Conservation (phyloP, 2,329 filamentous ascomycete species). For the Cladorrhinum sp. region DNA sequence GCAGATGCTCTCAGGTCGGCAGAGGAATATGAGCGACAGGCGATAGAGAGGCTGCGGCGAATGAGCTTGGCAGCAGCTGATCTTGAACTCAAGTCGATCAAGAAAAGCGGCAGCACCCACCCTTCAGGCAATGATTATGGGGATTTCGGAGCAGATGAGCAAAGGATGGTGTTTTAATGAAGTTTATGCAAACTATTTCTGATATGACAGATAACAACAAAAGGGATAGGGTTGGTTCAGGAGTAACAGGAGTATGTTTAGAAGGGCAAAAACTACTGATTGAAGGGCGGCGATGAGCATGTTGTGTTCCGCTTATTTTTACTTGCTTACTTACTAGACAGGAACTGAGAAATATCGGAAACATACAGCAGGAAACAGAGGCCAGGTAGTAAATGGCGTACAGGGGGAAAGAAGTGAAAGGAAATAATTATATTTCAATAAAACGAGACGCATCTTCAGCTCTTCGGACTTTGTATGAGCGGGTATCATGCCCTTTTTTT, state of each 20-base stretch:
- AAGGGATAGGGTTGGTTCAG: slow-evolving; percentile 4
- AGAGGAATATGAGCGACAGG: slow-evolving; percentile 68
- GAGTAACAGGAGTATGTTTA: neutral
- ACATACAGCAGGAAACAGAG: neutral
- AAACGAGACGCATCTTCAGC: neutral
- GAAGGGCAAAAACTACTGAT: neutral
- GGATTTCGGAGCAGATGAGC: neutral
- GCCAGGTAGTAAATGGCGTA: no score
- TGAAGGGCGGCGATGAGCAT: no score
- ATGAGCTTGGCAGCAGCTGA: slow-evolving; percentile 74
- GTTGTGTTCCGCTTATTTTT: neutral
- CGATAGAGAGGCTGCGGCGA: slow-evolving; percentile 71
- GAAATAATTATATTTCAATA: neutral
- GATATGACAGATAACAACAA: neutral
- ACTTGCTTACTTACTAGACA: neutral
- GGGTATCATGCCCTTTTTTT: slow-evolving; percentile 20
- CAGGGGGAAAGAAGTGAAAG: neutral
- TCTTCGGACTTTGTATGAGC: neutral
- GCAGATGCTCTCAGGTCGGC: slow-evolving; percentile 64
- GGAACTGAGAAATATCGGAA: neutral
- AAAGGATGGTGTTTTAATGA: slow-evolving; percentile 1
- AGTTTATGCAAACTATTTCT: neutral
- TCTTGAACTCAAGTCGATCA: slow-evolving; percentile 59
- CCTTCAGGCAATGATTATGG: slow-evolving; percentile 3
- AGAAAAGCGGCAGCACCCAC: slow-evolving; percentile 3